Conservation (phyloP, 768 basidiomycete species). For the Sutorius australiensis region DNA sequence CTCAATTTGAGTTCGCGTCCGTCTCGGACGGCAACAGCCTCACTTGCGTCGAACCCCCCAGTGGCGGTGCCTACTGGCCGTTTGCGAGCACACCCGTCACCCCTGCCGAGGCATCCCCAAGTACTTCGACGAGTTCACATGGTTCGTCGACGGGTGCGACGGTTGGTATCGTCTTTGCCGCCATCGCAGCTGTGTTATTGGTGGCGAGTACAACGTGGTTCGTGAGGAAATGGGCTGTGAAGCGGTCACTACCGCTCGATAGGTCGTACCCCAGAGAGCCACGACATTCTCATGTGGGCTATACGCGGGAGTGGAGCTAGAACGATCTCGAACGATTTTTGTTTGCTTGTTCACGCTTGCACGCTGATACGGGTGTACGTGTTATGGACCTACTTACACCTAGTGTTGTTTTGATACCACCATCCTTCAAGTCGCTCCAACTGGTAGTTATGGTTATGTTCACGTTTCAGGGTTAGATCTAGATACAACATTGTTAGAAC, state of each 20-base stretch:
- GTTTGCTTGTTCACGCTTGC: neutral
- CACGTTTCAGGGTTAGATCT: neutral
- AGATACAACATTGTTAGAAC: neutral
- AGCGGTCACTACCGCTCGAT: conserved; percentile 24
- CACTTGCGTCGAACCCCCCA: conserved; percentile 65
- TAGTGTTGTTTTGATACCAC: neutral
- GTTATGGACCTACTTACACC: neutral
- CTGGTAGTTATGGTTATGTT: neutral
- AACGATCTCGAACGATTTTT: neutral
- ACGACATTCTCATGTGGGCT: conserved; percentile 17
- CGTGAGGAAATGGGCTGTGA: conserved; percentile 46
- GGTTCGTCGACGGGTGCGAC: conserved; percentile 26
- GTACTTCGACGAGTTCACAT: conserved; percentile 7
- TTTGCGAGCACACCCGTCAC: conserved; percentile 42
- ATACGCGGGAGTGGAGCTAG: conserved; percentile 9
- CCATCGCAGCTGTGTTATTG: conserved; percentile 43
- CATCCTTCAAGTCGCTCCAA: neutral
- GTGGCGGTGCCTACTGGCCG: conserved; percentile 71
- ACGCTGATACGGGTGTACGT: neutral
- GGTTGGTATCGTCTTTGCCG: conserved; percentile 50
- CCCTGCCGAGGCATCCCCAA: conserved; percentile 11
- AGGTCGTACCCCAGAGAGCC: conserved; percentile 22
- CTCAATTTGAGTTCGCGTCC: conserved; percentile 51
- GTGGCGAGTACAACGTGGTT: conserved; percentile 43
- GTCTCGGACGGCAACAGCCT: conserved; percentile 54